These are phyloP conservation scores for Vigna trinervia DNA, from an alignment of 306 rosid species.

Conservation along the genomic window DNA sequence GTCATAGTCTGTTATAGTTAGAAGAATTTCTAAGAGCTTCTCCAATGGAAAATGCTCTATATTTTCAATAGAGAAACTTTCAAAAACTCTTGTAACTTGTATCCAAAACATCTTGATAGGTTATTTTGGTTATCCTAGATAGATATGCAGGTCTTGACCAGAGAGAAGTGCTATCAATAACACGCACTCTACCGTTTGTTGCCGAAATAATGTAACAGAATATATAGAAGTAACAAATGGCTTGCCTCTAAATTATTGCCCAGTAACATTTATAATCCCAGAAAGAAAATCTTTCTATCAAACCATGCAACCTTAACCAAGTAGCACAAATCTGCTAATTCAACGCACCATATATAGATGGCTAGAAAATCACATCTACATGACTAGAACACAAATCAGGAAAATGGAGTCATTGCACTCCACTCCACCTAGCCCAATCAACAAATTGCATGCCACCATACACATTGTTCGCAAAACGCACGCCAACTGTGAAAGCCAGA, in stretches of 20 bases:
- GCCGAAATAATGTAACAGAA: too few species aligned
- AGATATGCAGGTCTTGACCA: too few species aligned
- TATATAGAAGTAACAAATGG: background rate
- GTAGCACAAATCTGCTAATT: background rate
- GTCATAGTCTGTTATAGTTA: too few species aligned
- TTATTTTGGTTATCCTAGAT: too few species aligned
- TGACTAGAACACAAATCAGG: slow-evolving; percentile 17
- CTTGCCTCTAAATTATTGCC: slow-evolving; percentile 20
- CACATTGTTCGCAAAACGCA: slow-evolving; percentile 87
- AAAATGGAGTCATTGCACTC: slow-evolving; percentile 68
- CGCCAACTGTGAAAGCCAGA: slow-evolving; percentile 89
- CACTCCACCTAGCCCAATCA: slow-evolving; percentile 98
- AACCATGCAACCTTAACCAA: slow-evolving; percentile 36
- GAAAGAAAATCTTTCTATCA: slow-evolving; percentile 1
- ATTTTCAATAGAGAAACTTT: too few species aligned
- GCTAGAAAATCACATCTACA: slow-evolving; percentile 28
- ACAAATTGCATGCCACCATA: slow-evolving; percentile 98
- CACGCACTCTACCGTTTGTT: too few species aligned
- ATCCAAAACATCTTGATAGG: too few species aligned
- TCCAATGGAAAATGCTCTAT: too few species aligned
- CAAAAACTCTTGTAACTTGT: too few species aligned
- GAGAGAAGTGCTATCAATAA: too few species aligned
- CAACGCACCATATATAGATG: slow-evolving; percentile 3
- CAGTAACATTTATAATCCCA: slow-evolving; percentile 4
- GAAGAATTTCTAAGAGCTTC: too few species aligned